Evolutionary conservation across 164 flowering plant species (phyloP).

Genomic region (Litsea cubeba): DNA sequence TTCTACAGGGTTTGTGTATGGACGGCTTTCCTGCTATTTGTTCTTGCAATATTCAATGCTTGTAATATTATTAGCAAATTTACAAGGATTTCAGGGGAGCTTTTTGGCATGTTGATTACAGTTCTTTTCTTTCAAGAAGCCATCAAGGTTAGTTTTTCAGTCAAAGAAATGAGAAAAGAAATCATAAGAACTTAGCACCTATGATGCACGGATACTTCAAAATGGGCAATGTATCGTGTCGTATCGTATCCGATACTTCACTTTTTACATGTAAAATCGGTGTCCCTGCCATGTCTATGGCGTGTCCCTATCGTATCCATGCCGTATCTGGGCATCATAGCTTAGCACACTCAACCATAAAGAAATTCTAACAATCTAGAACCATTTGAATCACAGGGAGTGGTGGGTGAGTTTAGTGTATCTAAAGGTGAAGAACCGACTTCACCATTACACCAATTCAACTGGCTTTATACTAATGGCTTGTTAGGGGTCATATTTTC

Average conservation of each 20-base stretch:
- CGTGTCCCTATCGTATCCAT: no score
- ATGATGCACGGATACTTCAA: no score
- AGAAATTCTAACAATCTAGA: neutral
- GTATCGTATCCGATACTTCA: no score
- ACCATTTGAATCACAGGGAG: conserved; percentile 30
- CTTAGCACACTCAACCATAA: no score
- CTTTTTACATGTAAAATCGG: no score
- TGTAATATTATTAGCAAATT: conserved; percentile 40
- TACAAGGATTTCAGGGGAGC: conserved; percentile 59
- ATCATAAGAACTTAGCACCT: no score
- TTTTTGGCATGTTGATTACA: conserved; percentile 54
- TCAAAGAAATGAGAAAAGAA: neutral
- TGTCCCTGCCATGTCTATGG: no score
- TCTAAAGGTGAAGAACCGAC: conserved; percentile 27
- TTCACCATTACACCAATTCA: conserved; percentile 27
- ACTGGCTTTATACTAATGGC: conserved; percentile 51
- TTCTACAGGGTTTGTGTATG: conserved; percentile 50
- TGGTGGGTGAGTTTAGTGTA: conserved; percentile 37
- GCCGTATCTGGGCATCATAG: no score
- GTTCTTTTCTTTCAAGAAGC: conserved; percentile 55
- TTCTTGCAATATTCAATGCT: conserved; percentile 57
- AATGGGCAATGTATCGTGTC: no score
- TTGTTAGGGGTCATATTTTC: conserved; percentile 42
- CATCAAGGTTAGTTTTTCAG: conserved; percentile 31
- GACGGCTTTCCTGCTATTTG: conserved; percentile 44